These are phyloP conservation scores for Athelia psychrophila DNA, from an alignment of 1,284 basidiomycete genomes.

Conservation along the genomic window DNA sequence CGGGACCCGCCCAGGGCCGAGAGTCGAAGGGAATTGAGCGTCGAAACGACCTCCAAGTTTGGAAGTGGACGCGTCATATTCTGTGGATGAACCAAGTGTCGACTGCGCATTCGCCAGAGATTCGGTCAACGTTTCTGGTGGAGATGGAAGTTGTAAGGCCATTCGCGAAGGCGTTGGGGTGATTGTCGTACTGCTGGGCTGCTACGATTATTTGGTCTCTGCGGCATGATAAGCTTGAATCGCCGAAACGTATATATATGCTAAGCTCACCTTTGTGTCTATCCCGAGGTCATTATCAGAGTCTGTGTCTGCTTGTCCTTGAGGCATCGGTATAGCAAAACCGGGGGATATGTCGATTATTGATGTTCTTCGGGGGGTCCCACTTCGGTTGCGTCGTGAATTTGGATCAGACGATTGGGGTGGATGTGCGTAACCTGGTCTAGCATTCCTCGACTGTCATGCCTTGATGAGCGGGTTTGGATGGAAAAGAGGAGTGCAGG, in stretches of 20 bases:
- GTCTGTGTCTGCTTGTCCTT: not conserved
- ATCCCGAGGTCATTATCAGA: not conserved
- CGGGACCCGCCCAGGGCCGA: not conserved
- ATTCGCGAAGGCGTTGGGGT: not conserved
- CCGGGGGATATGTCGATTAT: not conserved
- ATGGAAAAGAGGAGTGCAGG: too few relatives aligned
- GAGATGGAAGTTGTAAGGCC: not conserved
- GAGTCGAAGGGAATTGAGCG: not conserved
- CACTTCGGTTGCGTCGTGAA: too few relatives aligned
- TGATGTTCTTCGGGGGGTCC: too few relatives aligned
- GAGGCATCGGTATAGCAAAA: not conserved
- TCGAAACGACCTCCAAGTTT: not conserved
- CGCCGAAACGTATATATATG: not conserved
- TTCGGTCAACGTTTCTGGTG: not conserved
- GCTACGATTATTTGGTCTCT: not conserved
- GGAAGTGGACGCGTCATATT: not conserved
- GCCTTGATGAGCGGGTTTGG: too few relatives aligned
- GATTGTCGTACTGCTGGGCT: not conserved
- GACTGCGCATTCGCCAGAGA: not conserved
- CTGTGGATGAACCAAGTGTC: not conserved
- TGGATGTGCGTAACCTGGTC: not conserved
- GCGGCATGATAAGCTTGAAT: not conserved
- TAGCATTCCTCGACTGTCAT: not conserved
- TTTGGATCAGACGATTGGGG: not conserved
- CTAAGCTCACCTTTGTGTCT: not conserved